Conservation (phyloP, 768 basidiomycete genomes). For the Austroboletus eburneus region DNA sequence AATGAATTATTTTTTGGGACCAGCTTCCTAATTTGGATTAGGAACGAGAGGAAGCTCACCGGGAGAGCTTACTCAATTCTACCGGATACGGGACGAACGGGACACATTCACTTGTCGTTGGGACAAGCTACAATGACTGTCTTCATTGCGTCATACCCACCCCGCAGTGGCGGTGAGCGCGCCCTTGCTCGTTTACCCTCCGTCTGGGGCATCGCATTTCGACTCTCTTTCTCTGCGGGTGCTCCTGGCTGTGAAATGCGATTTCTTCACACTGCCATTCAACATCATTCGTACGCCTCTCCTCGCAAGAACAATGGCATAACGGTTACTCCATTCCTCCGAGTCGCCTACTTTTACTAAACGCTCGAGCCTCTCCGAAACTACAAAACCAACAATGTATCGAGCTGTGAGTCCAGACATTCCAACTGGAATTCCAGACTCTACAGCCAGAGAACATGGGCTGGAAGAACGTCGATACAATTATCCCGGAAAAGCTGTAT, state of each 20-base stretch:
- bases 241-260: constrained; percentile 31
- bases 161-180: constrained; percentile 31
- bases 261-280: constrained; percentile 32
- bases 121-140: constrained; percentile 5
- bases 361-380: constrained; percentile 17
- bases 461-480: constrained; percentile 66
- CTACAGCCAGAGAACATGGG: constrained; percentile 27
- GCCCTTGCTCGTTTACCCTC: constrained; percentile 18
- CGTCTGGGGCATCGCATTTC: constrained; percentile 28
- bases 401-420: constrained; percentile 16
- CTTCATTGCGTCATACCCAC: constrained; percentile 26
- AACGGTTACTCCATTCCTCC: constrained; percentile 32
- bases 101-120: constrained; percentile 5
- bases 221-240: constrained; percentile 23
- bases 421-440: constrained; percentile 28
- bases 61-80: constrained; percentile 16
- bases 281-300: constrained; percentile 15
- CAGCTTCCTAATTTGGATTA: too few species aligned
- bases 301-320: constrained; percentile 18
- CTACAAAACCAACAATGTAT: constrained; percentile 35
- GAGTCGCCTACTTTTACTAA: constrained; percentile 24
- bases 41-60: too few species aligned
- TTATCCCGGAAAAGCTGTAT: constrained; percentile 63
- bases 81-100: constrained; percentile 22
- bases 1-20: background rate